Evolutionary conservation across 208 protist species (phyloP).

Genomic region (Porcisia deanei): DNA sequence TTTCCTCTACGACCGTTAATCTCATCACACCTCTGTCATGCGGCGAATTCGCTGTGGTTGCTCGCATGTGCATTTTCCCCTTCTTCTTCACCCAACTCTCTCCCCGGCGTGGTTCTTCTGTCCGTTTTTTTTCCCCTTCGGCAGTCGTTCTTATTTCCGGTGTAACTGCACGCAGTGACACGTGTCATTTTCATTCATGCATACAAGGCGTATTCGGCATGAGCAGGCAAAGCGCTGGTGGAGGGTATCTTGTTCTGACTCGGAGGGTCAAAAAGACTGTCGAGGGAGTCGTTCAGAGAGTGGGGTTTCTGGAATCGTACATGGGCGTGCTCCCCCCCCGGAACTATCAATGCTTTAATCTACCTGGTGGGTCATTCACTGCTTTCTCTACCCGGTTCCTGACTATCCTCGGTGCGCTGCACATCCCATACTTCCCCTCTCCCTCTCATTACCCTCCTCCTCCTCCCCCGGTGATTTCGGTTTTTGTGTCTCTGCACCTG

Average conservation of each 20-base stretch:
- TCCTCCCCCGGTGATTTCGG: background rate
- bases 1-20: background rate
- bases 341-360: background rate
- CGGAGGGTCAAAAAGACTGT: background rate
- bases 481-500: slow-evolving; percentile 6
- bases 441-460: background rate
- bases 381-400: too few relatives aligned
- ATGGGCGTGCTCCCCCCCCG: background rate
- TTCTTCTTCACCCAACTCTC: background rate
- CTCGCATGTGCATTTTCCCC: background rate
- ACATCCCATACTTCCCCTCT: too few relatives aligned
- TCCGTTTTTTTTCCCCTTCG: background rate
- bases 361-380: background rate
- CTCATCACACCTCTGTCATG: background rate
- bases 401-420: too few relatives aligned
- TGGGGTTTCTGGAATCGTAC: background rate
- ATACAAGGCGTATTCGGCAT: background rate
- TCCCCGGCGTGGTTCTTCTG: background rate
- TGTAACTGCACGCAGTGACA: background rate
- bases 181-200: background rate
- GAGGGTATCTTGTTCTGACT: background rate
- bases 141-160: background rate
- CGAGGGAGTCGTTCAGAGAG: background rate
- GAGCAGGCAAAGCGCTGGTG: background rate
- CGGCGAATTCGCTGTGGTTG: too few relatives aligned